Conservation (phyloP, 2,329 filamentous ascomycete genomes). For the Gaeumannomyces tritici region DNA sequence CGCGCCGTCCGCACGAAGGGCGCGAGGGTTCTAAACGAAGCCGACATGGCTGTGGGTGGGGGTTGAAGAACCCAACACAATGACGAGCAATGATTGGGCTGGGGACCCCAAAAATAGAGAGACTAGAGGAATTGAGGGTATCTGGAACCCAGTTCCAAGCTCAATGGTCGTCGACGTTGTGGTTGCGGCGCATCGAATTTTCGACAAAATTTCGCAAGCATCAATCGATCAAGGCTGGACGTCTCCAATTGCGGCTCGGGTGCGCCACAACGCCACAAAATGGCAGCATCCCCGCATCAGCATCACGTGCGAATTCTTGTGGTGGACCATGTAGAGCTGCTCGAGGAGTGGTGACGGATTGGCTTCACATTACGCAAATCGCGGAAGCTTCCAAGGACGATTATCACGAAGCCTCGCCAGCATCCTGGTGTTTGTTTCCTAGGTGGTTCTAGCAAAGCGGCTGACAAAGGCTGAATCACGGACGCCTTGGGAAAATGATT, state of each 20-base stretch:
- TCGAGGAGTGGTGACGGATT: no score
- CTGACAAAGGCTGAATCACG: no score
- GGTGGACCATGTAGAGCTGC: no score
- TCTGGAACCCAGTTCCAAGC: not conserved
- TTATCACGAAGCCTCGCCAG: no score
- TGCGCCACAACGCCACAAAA: not conserved
- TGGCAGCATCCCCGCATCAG: not conserved
- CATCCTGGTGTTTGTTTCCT: no score
- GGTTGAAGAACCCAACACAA: slow-evolving; percentile 9
- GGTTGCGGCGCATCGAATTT: not conserved
- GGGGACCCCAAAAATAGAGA: not conserved
- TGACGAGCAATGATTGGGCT: not conserved
- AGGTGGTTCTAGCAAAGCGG: no score
- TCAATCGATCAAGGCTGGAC: not conserved
- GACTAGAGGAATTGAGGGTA: not conserved
- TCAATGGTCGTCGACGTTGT: not conserved
- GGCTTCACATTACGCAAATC: no score
- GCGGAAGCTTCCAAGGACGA: no score
- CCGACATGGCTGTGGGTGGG: slow-evolving; percentile 56
- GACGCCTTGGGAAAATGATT: no score
- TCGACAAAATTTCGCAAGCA: not conserved
- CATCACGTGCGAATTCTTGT: not conserved
- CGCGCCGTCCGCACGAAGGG: slow-evolving; percentile 78
- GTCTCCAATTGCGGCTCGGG: not conserved
- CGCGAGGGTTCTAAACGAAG: slow-evolving; percentile 66